Percentiles rank a stretch among this genome's conserved stretches.
Evolutionary conservation across 2,329 filamentous ascomycete species (phyloP).

Genomic region (Tolypocladium nubicola): DNA sequence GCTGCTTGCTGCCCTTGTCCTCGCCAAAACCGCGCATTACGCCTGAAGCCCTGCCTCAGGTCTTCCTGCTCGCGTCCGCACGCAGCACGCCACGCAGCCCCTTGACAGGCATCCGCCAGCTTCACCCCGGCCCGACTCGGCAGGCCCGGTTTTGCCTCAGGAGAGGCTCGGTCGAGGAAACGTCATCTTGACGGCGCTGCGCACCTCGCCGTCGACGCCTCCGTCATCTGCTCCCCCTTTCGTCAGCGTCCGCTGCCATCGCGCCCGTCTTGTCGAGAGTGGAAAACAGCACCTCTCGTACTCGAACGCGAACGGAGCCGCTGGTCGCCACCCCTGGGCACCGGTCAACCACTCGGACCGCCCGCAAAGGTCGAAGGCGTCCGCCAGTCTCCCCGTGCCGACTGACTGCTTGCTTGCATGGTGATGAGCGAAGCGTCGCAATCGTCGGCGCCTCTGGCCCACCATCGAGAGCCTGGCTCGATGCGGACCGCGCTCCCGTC

Average conservation of each 20-base stretch:
- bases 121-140: neutral
- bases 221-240: neutral
- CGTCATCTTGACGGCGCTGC: neutral
- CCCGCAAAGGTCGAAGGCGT: neutral
- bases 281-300: neutral
- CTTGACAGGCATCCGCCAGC: neutral
- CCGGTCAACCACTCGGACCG: neutral
- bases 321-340: neutral
- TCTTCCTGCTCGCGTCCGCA: neutral
- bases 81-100: neutral
- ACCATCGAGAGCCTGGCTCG: constrained; percentile 18
- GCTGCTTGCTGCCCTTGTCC: neutral
- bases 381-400: neutral
- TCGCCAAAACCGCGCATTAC: neutral
- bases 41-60: neutral
- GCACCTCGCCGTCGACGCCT: neutral
- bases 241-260: neutral
- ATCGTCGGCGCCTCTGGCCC: constrained; percentile 13
- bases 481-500: constrained; percentile 26
- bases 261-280: neutral
- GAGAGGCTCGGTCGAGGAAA: neutral
- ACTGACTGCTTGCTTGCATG: constrained; percentile 1
- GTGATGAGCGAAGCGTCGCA: constrained; percentile 22
- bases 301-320: neutral
- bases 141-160: neutral